Conservation (phyloP, 1,284 basidiomycete genomes). For the Meripilus lineatus region DNA sequence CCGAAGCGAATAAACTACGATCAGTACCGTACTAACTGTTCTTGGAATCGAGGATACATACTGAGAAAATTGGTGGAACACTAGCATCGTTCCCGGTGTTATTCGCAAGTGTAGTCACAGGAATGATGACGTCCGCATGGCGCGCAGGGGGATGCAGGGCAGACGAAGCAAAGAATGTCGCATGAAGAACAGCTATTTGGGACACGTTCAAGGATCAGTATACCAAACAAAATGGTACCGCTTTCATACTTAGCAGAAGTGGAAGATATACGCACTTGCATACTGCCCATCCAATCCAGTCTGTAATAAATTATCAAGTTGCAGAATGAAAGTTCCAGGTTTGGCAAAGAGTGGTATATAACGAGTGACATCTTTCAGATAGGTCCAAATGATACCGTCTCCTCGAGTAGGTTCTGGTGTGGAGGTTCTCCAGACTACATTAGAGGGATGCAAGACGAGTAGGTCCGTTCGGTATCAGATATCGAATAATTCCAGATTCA, state of each 20-base stretch:
- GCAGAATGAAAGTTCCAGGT: constrained; percentile 62
- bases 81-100: constrained; percentile 63
- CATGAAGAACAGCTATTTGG: constrained; percentile 63
- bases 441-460: no score
- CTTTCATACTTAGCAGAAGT: neutral
- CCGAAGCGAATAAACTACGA: neutral
- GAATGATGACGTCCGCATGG: constrained; percentile 61
- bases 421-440: constrained; percentile 68
- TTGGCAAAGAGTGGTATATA: constrained; percentile 67
- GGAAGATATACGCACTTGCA: constrained; percentile 42
- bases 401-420: constrained; percentile 69
- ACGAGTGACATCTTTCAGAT: constrained; percentile 70
- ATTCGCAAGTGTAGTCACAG: constrained; percentile 59
- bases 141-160: constrained; percentile 48
- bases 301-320: constrained; percentile 66
- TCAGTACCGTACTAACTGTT: neutral
- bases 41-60: constrained; percentile 29
- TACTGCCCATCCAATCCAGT: constrained; percentile 60
- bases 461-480: neutral
- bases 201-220: neutral
- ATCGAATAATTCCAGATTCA: no score
- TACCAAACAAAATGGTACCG: neutral
- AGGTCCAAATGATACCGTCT: constrained; percentile 76
- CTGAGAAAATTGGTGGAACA: constrained; percentile 69
- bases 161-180: constrained; percentile 66